These are phyloP conservation scores for Metroxylon sagu DNA, from an alignment of 176 grass and related monocot genomes.

Conservation along the genomic window DNA sequence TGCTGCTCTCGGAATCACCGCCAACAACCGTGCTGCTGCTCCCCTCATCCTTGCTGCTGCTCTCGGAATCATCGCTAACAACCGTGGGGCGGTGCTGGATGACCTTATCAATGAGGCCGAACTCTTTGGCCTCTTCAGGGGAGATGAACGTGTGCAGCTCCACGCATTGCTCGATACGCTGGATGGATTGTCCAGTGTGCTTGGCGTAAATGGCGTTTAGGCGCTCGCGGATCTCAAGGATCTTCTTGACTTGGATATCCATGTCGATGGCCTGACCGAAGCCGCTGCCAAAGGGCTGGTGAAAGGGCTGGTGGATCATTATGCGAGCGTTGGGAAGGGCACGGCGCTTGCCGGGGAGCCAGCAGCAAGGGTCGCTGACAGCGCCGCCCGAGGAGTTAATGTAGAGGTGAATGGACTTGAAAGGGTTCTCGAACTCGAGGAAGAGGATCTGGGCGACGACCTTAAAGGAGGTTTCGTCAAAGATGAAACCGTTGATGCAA, in stretches of 20 bases:
- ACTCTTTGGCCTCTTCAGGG: no score
- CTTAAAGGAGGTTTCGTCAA: background rate
- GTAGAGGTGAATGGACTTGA: background rate
- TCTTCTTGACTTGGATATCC: constrained; percentile 92
- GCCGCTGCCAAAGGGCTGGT: constrained; percentile 44
- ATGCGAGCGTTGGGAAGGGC: background rate
- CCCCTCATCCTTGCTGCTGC: no score
- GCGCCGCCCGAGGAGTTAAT: background rate
- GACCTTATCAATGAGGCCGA: no score
- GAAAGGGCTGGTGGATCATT: constrained; percentile 1
- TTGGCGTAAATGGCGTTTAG: constrained; percentile 59
- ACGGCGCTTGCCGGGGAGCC: background rate
- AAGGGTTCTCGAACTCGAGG: constrained; percentile 7
- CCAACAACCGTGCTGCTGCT: no score
- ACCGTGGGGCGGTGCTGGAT: no score
- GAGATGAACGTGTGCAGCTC: constrained; percentile 49
- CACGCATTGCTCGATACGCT: constrained; percentile 68
- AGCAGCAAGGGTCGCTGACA: background rate
- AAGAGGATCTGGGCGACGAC: constrained; percentile 5
- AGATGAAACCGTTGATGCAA: background rate
- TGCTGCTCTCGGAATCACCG: background rate
- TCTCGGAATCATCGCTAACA: no score
- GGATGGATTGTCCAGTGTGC: constrained; percentile 26
- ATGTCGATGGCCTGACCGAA: constrained; percentile 32
- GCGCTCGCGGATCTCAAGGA: constrained; percentile 70